phyloP scores from a whole-genome alignment of 164 flowering plant species.

The Magnolia kwangsiensis region DNA sequence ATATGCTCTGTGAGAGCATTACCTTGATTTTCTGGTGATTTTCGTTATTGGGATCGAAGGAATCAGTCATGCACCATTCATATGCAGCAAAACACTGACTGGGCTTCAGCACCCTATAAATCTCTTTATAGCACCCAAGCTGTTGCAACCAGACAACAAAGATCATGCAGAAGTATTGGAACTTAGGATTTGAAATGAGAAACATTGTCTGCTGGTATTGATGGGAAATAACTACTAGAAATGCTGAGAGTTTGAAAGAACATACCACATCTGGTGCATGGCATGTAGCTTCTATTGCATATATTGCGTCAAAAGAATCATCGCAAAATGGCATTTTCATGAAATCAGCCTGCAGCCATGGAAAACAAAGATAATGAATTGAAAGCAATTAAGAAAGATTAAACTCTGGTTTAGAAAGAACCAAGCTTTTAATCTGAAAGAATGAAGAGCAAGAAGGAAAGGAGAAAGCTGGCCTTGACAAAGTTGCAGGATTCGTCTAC shows the following conservation, averaged over 20 bases:
- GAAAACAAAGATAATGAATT: background rate
- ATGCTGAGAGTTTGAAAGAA: background rate
- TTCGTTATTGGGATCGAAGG: conserved; percentile 71
- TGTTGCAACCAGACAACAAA: conserved; percentile 12
- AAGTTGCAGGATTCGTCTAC: conserved; percentile 80
- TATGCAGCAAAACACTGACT: conserved; percentile 96
- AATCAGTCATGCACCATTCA: conserved; percentile 97
- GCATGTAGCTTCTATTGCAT: conserved; percentile 99
- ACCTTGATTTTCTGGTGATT: conserved; percentile 92
- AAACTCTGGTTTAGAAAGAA: no score
- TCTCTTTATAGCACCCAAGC: conserved; percentile 95
- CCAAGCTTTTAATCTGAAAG: no score
- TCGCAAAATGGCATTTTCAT: conserved; percentile 97
- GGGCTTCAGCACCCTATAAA: conserved; percentile 88
- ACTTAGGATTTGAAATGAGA: no score
- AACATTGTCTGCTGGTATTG: no score
- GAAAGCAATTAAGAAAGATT: no score
- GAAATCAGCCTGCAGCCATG: conserved; percentile 78
- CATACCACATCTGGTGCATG: conserved; percentile 98
- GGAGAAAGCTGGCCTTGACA: conserved; percentile 56
- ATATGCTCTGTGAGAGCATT: no score
- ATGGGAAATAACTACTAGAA: no score
- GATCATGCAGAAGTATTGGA: background rate
- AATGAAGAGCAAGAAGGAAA: background rate
- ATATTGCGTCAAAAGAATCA: conserved; percentile 77